phyloP scores from a whole-genome alignment of 345 rosid genomes.

The Linum tenue region DNA sequence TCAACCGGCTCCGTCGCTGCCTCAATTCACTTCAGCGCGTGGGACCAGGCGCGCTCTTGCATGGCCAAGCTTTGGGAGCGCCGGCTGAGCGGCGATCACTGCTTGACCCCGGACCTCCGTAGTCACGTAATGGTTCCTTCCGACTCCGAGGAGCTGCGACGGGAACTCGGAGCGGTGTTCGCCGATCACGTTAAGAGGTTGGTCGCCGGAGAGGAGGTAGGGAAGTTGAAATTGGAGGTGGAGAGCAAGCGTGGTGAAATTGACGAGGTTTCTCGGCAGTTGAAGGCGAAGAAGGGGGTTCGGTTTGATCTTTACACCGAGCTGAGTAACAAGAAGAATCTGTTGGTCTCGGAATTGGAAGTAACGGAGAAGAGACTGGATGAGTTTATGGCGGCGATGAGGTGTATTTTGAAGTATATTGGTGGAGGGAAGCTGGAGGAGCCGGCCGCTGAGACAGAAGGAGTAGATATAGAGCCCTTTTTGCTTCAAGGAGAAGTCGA shows the following conservation, averaged over 20 bases:
- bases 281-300: slow-evolving; percentile 1
- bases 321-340: slow-evolving; percentile 21
- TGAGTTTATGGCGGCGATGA: slow-evolving; percentile 52
- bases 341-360: slow-evolving; percentile 27
- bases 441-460: background rate
- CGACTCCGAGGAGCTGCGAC: slow-evolving; percentile 13
- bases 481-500: slow-evolving; percentile 23
- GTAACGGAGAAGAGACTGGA: slow-evolving; percentile 31
- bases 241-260: slow-evolving; percentile 23
- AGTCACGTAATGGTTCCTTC: slow-evolving; percentile 31
- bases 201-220: slow-evolving; percentile 34
- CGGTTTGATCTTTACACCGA: background rate
- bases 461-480: slow-evolving; percentile 26
- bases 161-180: slow-evolving; percentile 5
- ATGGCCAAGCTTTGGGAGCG: slow-evolving; percentile 31
- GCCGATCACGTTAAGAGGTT: slow-evolving; percentile 23
- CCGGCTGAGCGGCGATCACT: slow-evolving; percentile 31
- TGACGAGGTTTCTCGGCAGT: slow-evolving; percentile 5
- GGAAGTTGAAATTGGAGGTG: slow-evolving; percentile 28
- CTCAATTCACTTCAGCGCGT: slow-evolving; percentile 29
- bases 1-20: slow-evolving; percentile 21
- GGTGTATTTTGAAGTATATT: slow-evolving; percentile 35
- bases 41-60: slow-evolving; percentile 36
- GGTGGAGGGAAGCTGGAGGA: slow-evolving; percentile 18
- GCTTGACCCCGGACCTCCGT: slow-evolving; percentile 21